These are phyloP conservation scores for Rhododendron vialii DNA, from an alignment of 148 eudicot genomes.

Conservation along the genomic window DNA sequence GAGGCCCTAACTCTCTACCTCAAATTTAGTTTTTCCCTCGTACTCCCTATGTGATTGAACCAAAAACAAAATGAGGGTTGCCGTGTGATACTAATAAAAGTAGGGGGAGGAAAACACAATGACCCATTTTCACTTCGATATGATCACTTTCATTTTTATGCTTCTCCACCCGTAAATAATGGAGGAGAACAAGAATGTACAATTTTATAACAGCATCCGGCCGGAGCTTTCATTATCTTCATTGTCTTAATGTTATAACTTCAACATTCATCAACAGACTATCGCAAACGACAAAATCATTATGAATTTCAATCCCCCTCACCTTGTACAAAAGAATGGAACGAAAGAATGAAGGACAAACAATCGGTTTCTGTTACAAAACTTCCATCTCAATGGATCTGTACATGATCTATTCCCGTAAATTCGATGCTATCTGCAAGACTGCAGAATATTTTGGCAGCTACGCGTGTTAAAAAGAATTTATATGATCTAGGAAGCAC, in stretches of 20 bases:
- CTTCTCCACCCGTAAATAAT: background rate
- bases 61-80: background rate
- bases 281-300: background rate
- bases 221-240: background rate
- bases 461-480: background rate
- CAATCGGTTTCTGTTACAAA: background rate
- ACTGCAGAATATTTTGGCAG: conserved; percentile 1
- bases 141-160: background rate
- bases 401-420: background rate
- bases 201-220: background rate
- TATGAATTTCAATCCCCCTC: background rate
- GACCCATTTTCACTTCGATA: background rate
- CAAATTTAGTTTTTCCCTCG: background rate
- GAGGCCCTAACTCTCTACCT: background rate
- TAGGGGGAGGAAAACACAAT: background rate
- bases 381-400: conserved; percentile 6
- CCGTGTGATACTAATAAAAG: background rate
- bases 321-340: background rate
- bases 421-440: background rate
- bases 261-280: conserved; percentile 18
- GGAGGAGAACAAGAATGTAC: background rate
- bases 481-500: background rate
- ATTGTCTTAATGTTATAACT: too few species aligned
- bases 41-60: background rate
- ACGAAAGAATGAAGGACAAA: background rate